These are phyloP conservation scores for Didymosphaeria variabile DNA, from an alignment of 2,329 filamentous ascomycete genomes.

Conservation along the genomic window DNA sequence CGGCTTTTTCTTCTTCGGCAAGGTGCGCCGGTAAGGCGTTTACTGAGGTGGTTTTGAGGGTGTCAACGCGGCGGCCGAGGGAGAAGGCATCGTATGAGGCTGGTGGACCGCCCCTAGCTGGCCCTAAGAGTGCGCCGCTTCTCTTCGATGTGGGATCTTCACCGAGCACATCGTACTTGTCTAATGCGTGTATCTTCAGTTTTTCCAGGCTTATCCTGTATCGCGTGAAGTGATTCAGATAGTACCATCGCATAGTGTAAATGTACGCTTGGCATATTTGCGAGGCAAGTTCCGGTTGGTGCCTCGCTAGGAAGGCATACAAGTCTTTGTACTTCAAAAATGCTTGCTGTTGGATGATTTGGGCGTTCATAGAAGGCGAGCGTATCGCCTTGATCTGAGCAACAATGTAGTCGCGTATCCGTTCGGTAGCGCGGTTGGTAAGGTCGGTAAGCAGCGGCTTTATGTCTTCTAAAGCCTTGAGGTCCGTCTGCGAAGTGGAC, in stretches of 20 bases:
- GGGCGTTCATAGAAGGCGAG: constrained; percentile 95
- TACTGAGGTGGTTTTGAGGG: constrained; percentile 77
- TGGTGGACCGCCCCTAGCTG: constrained; percentile 51
- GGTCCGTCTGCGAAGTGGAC: constrained; percentile 63
- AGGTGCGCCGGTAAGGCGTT: constrained; percentile 85
- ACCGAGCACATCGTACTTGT: constrained; percentile 84
- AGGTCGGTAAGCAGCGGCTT: constrained; percentile 86
- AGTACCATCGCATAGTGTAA: constrained; percentile 99
- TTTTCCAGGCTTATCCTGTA: constrained; percentile 87
- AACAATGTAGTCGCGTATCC: constrained; percentile 93
- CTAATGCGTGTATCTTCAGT: constrained; percentile 81
- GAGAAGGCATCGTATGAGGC: constrained; percentile 86
- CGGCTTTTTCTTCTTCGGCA: constrained; percentile 86
- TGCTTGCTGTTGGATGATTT: constrained; percentile 93
- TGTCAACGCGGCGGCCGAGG: constrained; percentile 83
- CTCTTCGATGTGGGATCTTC: constrained; percentile 77
- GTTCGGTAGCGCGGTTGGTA: constrained; percentile 86
- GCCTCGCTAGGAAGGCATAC: constrained; percentile 82
- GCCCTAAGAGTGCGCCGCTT: constrained; percentile 51
- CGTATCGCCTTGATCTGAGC: constrained; percentile 92
- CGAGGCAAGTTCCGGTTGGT: constrained; percentile 83
- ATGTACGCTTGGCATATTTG: constrained; percentile 94
- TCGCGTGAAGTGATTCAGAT: constrained; percentile 86
- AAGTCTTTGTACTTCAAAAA: constrained; percentile 90
- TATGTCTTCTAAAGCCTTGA: constrained; percentile 83